These are phyloP conservation scores for Quillaja saponaria DNA, from an alignment of 306 rosid genomes.

Conservation along the genomic window DNA sequence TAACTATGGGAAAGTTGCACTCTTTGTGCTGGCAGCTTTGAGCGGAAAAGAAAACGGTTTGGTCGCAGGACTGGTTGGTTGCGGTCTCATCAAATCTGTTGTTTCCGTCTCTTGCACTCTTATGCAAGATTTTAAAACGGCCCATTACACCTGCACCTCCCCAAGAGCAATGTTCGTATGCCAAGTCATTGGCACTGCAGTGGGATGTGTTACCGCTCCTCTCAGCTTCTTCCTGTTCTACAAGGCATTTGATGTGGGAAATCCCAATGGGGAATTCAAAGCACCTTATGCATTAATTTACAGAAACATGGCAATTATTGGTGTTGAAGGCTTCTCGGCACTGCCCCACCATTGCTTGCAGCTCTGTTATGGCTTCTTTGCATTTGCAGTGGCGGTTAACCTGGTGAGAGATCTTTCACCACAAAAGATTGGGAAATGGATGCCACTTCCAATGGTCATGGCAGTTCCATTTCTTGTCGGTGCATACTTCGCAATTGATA, in stretches of 20 bases:
- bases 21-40: conserved; percentile 67
- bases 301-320: conserved; percentile 56
- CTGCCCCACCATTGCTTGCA: conserved; percentile 82
- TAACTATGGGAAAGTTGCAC: conserved; percentile 88
- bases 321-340: conserved; percentile 69
- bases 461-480: conserved; percentile 91
- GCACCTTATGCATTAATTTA: conserved; percentile 85
- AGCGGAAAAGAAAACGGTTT: conserved; percentile 46
- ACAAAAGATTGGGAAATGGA: conserved; percentile 68
- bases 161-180: conserved; percentile 87
- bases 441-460: conserved; percentile 96
- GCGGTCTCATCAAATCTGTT: conserved; percentile 76
- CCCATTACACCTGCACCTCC: conserved; percentile 73
- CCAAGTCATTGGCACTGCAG: conserved; percentile 72
- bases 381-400: conserved; percentile 40
- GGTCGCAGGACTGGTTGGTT: conserved; percentile 67
- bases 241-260: conserved; percentile 66
- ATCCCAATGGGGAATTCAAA: conserved; percentile 82
- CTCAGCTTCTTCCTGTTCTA: conserved; percentile 81
- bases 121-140: conserved; percentile 94
- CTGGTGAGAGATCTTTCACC: conserved; percentile 52
- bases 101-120: conserved; percentile 76
- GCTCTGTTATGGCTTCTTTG: conserved; percentile 56
- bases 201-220: conserved; percentile 76
- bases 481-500: conserved; percentile 83